A percentile compares a stretch with the other conserved stretches of the same genome.
Conservation (phyloP, 768 basidiomycete species). For the Tephrocybe sp. region DNA sequence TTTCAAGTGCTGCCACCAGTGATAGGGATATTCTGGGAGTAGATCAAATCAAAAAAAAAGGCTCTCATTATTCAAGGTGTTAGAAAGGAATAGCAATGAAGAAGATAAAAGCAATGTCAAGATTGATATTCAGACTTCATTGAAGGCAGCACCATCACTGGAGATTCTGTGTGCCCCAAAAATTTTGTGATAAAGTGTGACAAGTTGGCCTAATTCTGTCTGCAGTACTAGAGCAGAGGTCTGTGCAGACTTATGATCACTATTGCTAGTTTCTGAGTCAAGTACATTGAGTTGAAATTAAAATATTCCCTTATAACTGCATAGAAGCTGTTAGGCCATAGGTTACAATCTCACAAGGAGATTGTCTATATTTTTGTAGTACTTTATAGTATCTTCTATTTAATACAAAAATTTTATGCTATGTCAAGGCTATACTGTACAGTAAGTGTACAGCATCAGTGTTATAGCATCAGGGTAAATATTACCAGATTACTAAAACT, state of each 20-base stretch:
- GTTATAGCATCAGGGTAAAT: too few species aligned
- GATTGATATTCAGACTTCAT: constrained; percentile 29
- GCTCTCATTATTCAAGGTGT: constrained; percentile 50
- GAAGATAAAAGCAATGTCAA: constrained; percentile 34
- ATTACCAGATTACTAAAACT: too few species aligned
- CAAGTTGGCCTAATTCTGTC: constrained; percentile 37
- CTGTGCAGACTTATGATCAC: constrained; percentile 11
- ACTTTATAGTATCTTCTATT: too few species aligned
- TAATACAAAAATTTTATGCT: too few species aligned
- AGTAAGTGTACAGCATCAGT: too few species aligned
- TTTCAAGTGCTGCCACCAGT: constrained; percentile 42
- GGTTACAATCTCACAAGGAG: too few species aligned
- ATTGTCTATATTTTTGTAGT: too few species aligned
- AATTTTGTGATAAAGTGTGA: constrained; percentile 48
- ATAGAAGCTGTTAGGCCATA: too few species aligned
- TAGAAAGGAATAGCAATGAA: constrained; percentile 30
- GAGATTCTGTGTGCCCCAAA: constrained; percentile 21
- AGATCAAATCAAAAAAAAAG: constrained; percentile 51
- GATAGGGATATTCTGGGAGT: constrained; percentile 34
- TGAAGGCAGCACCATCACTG: constrained; percentile 24
- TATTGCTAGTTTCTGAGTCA: constrained; percentile 25
- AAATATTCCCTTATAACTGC: too few species aligned
- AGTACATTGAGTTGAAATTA: too few species aligned
- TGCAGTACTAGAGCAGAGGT: constrained; percentile 28
- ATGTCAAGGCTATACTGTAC: too few species aligned